These are phyloP conservation scores for Massariosphaeria phaeospora DNA, from an alignment of 495 filamentous ascomycete species.

Conservation along the genomic window DNA sequence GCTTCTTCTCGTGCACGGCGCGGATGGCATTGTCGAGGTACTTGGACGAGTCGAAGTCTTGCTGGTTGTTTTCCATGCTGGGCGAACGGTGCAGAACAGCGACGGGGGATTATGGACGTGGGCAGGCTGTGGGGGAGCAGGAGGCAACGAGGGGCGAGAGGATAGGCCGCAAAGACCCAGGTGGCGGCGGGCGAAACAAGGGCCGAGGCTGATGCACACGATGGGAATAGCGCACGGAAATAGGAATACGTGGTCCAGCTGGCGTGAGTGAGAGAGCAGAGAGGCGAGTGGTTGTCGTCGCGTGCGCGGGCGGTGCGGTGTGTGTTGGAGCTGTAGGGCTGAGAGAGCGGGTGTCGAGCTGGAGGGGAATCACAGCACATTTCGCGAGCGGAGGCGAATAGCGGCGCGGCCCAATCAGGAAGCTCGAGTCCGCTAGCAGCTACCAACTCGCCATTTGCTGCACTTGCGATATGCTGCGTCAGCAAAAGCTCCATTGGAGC, in stretches of 20 bases:
- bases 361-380: slow-evolving; percentile 20
- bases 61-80: slow-evolving; percentile 24
- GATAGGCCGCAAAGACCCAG: slow-evolving; percentile 4
- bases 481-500: no score
- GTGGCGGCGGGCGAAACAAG: slow-evolving; percentile 27
- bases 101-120: slow-evolving; percentile 9
- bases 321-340: slow-evolving; percentile 19
- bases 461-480: no score
- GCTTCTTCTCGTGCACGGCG: slow-evolving; percentile 87
- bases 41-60: slow-evolving; percentile 29
- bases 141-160: slow-evolving; percentile 27
- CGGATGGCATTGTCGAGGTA: slow-evolving; percentile 50
- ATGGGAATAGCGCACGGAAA: slow-evolving; percentile 13
- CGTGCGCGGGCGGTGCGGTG: slow-evolving; percentile 11
- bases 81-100: slow-evolving; percentile 1
- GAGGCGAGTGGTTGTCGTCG: slow-evolving; percentile 1
- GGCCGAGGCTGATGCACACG: slow-evolving; percentile 15
- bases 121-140: not conserved
- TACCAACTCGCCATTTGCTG: no score
- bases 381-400: no score
- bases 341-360: slow-evolving; percentile 15
- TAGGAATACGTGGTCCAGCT: not conserved
- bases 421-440: not conserved
- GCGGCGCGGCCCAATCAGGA: slow-evolving; percentile 1
- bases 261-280: not conserved